phyloP scores from a whole-genome alignment of 345 rosid species.

The Salix caprea region DNA sequence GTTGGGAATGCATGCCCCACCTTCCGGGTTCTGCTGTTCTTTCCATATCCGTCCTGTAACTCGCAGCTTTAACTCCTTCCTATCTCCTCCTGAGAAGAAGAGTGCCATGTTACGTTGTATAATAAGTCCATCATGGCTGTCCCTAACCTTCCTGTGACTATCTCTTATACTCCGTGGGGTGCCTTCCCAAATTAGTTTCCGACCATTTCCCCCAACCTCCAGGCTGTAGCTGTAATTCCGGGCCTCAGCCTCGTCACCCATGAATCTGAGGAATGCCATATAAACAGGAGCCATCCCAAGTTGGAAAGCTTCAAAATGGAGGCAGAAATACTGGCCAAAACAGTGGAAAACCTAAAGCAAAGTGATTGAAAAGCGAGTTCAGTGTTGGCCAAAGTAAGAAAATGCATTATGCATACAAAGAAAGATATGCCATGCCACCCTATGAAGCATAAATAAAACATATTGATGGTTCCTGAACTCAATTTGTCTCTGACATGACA shows the following conservation, averaged over 20 bases:
- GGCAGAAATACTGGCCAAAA: conserved; percentile 92
- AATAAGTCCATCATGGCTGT: conserved; percentile 86
- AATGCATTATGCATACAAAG: neutral
- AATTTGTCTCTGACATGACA: neutral
- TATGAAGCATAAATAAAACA: neutral
- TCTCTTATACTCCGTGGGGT: conserved; percentile 86
- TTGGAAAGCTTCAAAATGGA: conserved; percentile 98
- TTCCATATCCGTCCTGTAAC: conserved; percentile 95
- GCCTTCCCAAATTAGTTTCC: conserved; percentile 93
- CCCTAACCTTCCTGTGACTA: conserved; percentile 86
- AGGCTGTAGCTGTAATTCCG: conserved; percentile 86
- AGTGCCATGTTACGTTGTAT: conserved; percentile 92
- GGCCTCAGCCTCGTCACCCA: conserved; percentile 90
- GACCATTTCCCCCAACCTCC: conserved; percentile 89
- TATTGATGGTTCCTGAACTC: neutral
- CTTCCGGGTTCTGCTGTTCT: conserved; percentile 83
- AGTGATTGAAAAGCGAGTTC: conserved; percentile 10
- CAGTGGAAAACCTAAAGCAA: conserved; percentile 71
- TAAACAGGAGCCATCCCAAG: conserved; percentile 95
- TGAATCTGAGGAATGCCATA: conserved; percentile 90
- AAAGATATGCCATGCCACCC: neutral
- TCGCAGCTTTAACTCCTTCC: conserved; percentile 87
- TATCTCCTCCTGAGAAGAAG: conserved; percentile 92
- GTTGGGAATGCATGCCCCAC: conserved; percentile 82
- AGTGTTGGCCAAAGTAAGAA: neutral